A percentile compares a stretch with the other conserved stretches of the same genome.
phyloP scores from a whole-genome alignment of 371 early-diverging fungal species.

The Lichtheimia corymbifera region DNA sequence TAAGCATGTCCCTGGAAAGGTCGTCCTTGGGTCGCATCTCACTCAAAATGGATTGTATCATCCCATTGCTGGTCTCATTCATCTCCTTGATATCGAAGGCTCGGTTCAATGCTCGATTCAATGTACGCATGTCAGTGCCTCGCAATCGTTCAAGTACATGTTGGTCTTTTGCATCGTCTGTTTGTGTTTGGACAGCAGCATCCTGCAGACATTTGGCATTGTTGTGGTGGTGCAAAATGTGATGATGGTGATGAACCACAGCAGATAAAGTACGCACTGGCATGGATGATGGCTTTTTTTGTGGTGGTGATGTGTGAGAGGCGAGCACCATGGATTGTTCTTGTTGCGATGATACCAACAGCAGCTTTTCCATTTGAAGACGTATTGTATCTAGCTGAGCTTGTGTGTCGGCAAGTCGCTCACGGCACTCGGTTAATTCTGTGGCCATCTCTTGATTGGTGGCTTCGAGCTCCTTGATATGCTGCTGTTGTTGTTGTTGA shows the following conservation, averaged over 20 bases:
- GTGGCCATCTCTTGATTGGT: slow-evolving; percentile 1
- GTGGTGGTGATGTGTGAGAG: neutral
- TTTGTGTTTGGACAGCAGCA: no score
- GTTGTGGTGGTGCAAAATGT: slow-evolving; percentile 18
- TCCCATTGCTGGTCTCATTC: slow-evolving; percentile 4
- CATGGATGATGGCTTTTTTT: no score
- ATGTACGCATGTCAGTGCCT: slow-evolving; percentile 2
- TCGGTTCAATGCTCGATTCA: slow-evolving; percentile 5
- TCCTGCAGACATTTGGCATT: neutral
- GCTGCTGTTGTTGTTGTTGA: neutral
- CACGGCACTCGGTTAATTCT: neutral
- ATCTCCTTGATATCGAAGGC: slow-evolving; percentile 4
- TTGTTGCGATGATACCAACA: slow-evolving; percentile 1
- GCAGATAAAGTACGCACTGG: neutral
- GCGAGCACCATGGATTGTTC: neutral
- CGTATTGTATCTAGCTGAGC: no score
- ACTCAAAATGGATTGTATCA: slow-evolving; percentile 1
- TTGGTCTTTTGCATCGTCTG: neutral
- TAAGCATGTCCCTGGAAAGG: slow-evolving; percentile 16
- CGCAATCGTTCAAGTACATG: slow-evolving; percentile 3
- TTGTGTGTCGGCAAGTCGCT: no score
- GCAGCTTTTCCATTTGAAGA: no score
- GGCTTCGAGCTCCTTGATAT: no score
- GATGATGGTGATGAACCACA: slow-evolving; percentile 37
- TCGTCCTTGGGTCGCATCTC: neutral